These are phyloP conservation scores for Zasmidium cellare DNA, from an alignment of 2,329 filamentous ascomycete genomes.

Conservation along the genomic window DNA sequence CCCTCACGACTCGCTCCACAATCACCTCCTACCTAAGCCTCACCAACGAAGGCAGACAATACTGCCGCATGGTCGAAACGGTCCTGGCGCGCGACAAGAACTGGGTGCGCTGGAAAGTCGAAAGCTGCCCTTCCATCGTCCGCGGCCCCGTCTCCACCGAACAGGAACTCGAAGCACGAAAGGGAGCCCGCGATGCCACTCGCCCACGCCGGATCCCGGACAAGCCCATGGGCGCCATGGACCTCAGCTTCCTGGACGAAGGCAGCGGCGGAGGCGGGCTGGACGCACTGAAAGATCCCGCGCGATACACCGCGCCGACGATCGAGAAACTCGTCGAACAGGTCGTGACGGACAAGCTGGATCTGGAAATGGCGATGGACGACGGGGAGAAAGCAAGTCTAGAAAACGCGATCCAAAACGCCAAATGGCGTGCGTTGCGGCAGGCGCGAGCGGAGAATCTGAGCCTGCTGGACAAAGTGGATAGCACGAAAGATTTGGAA, in stretches of 20 bases:
- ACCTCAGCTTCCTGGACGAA: constrained; percentile 76
- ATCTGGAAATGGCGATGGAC: constrained; percentile 76
- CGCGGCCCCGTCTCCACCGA: constrained; percentile 67
- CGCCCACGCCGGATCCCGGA: constrained; percentile 70
- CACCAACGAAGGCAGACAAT: constrained; percentile 78
- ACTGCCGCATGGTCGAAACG: constrained; percentile 94
- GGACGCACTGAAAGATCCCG: constrained; percentile 66
- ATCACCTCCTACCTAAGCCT: constrained; percentile 74
- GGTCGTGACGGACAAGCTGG: constrained; percentile 78
- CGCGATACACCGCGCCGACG: constrained; percentile 67
- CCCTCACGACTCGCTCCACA: constrained; percentile 69
- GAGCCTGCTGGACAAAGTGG: constrained; percentile 80
- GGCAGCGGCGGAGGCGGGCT: constrained; percentile 60
- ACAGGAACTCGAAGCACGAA: constrained; percentile 69
- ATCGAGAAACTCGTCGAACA: constrained; percentile 69
- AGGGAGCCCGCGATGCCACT: constrained; percentile 64
- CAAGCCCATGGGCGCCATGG: constrained; percentile 69
- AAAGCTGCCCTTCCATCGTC: constrained; percentile 86
- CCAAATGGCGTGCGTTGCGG: constrained; percentile 85
- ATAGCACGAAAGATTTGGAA: constrained; percentile 71
- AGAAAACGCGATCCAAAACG: constrained; percentile 77
- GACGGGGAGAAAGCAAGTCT: constrained; percentile 60
- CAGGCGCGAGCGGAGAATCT: constrained; percentile 74
- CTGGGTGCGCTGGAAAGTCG: constrained; percentile 98
- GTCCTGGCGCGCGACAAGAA: constrained; percentile 96